A percentile compares a stretch with the other conserved stretches of the same genome.
Evolutionary conservation across 2,329 filamentous ascomycete species (phyloP).

Genomic region (Pseudogymnoascus sp.): DNA sequence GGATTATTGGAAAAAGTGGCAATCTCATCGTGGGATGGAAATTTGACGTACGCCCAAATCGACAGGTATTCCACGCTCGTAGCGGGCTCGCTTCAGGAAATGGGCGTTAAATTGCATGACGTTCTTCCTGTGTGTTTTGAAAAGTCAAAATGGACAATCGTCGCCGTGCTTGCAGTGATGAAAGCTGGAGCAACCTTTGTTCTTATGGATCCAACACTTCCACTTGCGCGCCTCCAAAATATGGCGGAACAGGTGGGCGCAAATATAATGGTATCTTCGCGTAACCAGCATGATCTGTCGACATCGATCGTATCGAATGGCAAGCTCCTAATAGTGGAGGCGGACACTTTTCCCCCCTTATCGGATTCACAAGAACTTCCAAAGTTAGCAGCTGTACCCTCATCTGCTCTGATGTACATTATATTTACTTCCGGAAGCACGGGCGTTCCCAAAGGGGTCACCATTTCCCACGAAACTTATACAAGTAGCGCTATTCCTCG

Average conservation of each 20-base stretch:
- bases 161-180: slow-evolving; percentile 22
- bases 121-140: slow-evolving; percentile 19
- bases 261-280: slow-evolving; percentile 17
- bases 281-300: slow-evolving; percentile 16
- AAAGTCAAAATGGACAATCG: slow-evolving; percentile 14
- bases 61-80: slow-evolving; percentile 21
- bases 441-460: slow-evolving; percentile 21
- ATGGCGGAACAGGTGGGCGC: slow-evolving; percentile 23
- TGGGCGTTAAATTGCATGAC: slow-evolving; percentile 18
- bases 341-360: slow-evolving; percentile 2
- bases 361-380: slow-evolving; percentile 11
- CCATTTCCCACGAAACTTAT: slow-evolving; percentile 20
- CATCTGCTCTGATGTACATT: slow-evolving; percentile 15
- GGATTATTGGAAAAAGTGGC: slow-evolving; percentile 30
- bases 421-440: slow-evolving; percentile 29
- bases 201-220: slow-evolving; percentile 23
- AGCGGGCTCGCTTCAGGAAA: slow-evolving; percentile 15
- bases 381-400: slow-evolving; percentile 11
- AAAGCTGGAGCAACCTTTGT: slow-evolving; percentile 27
- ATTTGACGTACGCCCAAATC: slow-evolving; percentile 22
- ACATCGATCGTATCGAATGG: slow-evolving; percentile 8
- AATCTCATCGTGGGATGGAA: slow-evolving; percentile 28
- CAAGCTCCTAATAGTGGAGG: slow-evolving; percentile 8
- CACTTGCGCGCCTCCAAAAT: slow-evolving; percentile 22
- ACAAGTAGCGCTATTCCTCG: slow-evolving; percentile 11